phyloP scores from a whole-genome alignment of 345 rosid species.

The Balakata baccata region DNA sequence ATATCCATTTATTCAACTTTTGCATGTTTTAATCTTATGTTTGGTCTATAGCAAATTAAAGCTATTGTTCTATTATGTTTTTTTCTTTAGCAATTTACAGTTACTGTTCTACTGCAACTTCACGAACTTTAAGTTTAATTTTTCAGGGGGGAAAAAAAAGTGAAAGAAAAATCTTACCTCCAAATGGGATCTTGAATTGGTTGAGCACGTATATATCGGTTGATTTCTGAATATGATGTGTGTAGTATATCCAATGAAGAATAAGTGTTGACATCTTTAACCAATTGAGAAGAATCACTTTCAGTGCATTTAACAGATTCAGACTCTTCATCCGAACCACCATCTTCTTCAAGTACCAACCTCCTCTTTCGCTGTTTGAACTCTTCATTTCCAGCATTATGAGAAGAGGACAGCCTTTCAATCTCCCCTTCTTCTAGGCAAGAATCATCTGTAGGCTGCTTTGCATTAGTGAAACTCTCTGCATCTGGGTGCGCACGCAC shows the following conservation, averaged over 20 bases:
- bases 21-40: too few relatives aligned
- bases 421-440: background rate
- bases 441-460: background rate
- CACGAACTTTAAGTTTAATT: too few relatives aligned
- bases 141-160: background rate
- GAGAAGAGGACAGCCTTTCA: background rate
- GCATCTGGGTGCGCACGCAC: background rate
- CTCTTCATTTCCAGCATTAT: background rate
- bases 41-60: too few relatives aligned
- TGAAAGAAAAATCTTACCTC: slow-evolving; percentile 8
- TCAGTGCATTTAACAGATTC: background rate
- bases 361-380: slow-evolving; percentile 7
- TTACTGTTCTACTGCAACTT: too few relatives aligned
- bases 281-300: slow-evolving; percentile 5
- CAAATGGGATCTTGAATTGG: slow-evolving; percentile 15
- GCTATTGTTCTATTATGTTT: too few relatives aligned
- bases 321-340: slow-evolving; percentile 9
- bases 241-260: background rate
- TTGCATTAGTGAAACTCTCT: background rate
- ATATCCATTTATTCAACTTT: too few relatives aligned
- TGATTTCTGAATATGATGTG: background rate
- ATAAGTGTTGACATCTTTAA: background rate
- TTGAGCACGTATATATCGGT: slow-evolving; percentile 3
- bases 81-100: too few relatives aligned
- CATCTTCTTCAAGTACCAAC: slow-evolving; percentile 20